Evolutionary conservation across 2,329 filamentous ascomycete genomes (phyloP).

Genomic region (Tolypocladium cylindrosporum): DNA sequence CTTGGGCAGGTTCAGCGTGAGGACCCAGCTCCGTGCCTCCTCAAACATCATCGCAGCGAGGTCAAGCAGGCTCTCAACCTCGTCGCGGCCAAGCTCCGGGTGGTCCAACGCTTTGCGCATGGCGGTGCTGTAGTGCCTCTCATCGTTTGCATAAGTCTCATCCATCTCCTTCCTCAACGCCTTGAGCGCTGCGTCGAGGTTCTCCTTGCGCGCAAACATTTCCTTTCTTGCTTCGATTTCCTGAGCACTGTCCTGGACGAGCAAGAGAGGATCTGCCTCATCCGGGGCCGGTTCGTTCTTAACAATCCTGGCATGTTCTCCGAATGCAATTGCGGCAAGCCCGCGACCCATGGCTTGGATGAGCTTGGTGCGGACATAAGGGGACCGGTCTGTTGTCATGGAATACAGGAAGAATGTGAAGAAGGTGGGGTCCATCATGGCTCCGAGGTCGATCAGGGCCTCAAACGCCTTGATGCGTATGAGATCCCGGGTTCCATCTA

Average conservation of each 20-base stretch:
- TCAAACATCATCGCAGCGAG: conserved; percentile 38
- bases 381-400: conserved; percentile 52
- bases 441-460: conserved; percentile 52
- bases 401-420: conserved; percentile 47
- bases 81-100: conserved; percentile 25
- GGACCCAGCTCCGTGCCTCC: conserved; percentile 29
- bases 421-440: conserved; percentile 43
- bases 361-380: conserved; percentile 50
- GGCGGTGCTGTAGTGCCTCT: conserved; percentile 28
- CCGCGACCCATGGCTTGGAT: conserved; percentile 50
- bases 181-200: conserved; percentile 45
- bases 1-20: conserved; percentile 31
- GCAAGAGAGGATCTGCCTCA: conserved; percentile 26
- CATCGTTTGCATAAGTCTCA: conserved; percentile 26
- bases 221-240: conserved; percentile 50
- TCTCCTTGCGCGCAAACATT: conserved; percentile 55
- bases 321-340: conserved; percentile 54
- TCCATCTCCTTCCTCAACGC: conserved; percentile 34
- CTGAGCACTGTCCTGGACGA: conserved; percentile 30
- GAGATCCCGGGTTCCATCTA: conserved; percentile 52
- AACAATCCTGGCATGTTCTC: conserved; percentile 41
- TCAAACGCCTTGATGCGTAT: conserved; percentile 59
- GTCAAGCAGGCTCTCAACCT: conserved; percentile 31
- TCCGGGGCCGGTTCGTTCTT: conserved; percentile 27
- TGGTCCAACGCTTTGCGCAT: conserved; percentile 34